Base-by-base conservation (phyloP, 139 green algal species). In the Chlorella sorokiniana region DNA sequence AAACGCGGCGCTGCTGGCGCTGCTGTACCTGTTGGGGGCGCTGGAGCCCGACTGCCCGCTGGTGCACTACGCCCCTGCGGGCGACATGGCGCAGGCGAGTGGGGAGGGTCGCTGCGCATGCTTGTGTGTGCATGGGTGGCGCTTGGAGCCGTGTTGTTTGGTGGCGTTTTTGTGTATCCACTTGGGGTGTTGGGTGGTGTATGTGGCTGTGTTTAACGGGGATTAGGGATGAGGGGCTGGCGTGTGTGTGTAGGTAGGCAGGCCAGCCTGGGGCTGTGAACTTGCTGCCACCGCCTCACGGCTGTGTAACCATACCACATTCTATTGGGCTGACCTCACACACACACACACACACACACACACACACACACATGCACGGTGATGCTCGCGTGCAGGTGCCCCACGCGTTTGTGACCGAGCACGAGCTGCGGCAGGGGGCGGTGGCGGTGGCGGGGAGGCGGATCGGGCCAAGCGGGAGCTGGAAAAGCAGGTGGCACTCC, bases 1-100 rank as follows among this genome's bases (percentile, higher is more conserved):
- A 25, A 76, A 76, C 35, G 67, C 23, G 0, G 63, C 77, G 29
- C 29, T 75, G 23, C 77, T 82, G 63, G 77, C 77, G 10, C 20
- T 72, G 22, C 77, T 82, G 25, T 82, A 76, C 33, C 63, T 82
- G 45, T n/a, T 67, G 23, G 77, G 77, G 7, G 77, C 63, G n/a
- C 62, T 82, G 25, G 25, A 31, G 31, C 8, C 64, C 8, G 77
- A 51, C 63, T 67, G 65, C 63, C 33, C 44, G 27, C 63, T 82
- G 40, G 44, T 82, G 45, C 48, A 75, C 23, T 74, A 76, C 54
- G 77, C 77, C 33, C 31, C 77, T 2, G 77, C 77, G 42, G 77
- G 77, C 14, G 65, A 82, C 33, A 82, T 82, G 77, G 77, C 77
- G 18, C 44, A 65, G 64, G 77, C 76, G 63, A 9, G 56, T 35